Conservation (phyloP, 441 rosid species). For the Euphorbia neoarborescens region DNA sequence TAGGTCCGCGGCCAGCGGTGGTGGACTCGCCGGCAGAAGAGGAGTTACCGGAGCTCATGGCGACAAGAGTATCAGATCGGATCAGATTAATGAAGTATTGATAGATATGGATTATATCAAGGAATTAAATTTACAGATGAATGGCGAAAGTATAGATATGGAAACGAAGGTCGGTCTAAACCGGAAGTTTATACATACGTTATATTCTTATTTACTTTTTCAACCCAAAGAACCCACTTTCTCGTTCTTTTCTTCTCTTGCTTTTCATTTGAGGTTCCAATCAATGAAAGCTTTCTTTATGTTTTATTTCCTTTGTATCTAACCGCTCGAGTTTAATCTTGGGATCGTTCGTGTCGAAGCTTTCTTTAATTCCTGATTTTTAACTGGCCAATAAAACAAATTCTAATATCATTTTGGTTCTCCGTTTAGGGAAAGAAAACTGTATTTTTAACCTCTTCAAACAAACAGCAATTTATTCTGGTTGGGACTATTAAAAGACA, state of each 20-base stretch:
- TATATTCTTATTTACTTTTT: conserved; percentile 29
- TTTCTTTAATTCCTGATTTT: no score
- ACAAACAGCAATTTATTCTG: background rate
- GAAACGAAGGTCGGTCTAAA: conserved; percentile 11
- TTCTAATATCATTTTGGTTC: background rate
- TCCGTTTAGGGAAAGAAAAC: background rate
- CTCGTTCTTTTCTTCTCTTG: background rate
- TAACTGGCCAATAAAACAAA: no score
- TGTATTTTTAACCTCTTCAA: background rate
- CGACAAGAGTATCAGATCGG: conserved; percentile 18
- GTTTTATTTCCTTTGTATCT: no score
- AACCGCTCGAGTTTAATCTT: no score
- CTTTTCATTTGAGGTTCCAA: no score
- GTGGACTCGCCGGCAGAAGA: conserved; percentile 30
- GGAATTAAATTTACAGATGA: background rate
- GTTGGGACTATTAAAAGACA: background rate
- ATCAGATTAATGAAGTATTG: conserved; percentile 24
- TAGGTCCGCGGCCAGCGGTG: conserved; percentile 19
- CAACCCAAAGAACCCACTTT: conserved; percentile 14
- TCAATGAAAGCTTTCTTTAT: no score
- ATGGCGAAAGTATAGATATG: background rate
- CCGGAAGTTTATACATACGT: conserved; percentile 19
- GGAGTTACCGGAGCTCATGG: conserved; percentile 40
- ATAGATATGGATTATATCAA: background rate
- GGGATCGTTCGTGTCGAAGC: no score